Conservation (phyloP, 2,329 filamentous ascomycete genomes). For the Cladobotryum protrusum region DNA sequence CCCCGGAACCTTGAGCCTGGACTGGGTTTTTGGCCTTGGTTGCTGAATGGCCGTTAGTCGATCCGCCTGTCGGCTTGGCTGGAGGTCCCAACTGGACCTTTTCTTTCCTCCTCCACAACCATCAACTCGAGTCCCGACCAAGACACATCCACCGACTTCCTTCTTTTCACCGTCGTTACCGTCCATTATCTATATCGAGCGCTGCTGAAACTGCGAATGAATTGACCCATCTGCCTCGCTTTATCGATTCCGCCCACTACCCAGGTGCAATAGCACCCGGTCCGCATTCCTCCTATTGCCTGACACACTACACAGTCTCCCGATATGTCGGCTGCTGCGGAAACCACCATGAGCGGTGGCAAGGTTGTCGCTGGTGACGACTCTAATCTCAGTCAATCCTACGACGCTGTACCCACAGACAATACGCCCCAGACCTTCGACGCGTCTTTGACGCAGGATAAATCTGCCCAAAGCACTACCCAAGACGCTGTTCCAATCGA, state of each 20-base stretch:
- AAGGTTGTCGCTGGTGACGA: slow-evolving; percentile 22
- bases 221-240: slow-evolving; percentile 8
- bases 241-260: slow-evolving; percentile 2
- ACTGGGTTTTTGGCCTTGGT: background rate
- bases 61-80: background rate
- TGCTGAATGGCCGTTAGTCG: background rate
- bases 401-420: slow-evolving; percentile 33
- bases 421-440: slow-evolving; percentile 21
- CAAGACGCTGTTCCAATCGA: background rate
- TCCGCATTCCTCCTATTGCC: slow-evolving; percentile 16
- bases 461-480: slow-evolving; percentile 4
- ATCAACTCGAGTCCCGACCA: background rate
- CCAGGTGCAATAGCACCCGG: slow-evolving; percentile 22
- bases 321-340: slow-evolving; percentile 27
- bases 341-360: slow-evolving; percentile 27
- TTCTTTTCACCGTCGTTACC: slow-evolving; percentile 4
- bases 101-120: slow-evolving; percentile 1
- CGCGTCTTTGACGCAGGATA: slow-evolving; percentile 4
- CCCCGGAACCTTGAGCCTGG: slow-evolving; percentile 9
- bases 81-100: background rate
- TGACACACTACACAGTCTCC: slow-evolving; percentile 9
- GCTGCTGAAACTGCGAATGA: slow-evolving; percentile 3
- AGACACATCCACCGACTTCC: slow-evolving; percentile 7
- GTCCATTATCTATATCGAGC: slow-evolving; percentile 1
- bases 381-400: slow-evolving; percentile 28